Conservation (phyloP, 2,329 filamentous ascomycete species). For the Raffaelea arxii region DNA sequence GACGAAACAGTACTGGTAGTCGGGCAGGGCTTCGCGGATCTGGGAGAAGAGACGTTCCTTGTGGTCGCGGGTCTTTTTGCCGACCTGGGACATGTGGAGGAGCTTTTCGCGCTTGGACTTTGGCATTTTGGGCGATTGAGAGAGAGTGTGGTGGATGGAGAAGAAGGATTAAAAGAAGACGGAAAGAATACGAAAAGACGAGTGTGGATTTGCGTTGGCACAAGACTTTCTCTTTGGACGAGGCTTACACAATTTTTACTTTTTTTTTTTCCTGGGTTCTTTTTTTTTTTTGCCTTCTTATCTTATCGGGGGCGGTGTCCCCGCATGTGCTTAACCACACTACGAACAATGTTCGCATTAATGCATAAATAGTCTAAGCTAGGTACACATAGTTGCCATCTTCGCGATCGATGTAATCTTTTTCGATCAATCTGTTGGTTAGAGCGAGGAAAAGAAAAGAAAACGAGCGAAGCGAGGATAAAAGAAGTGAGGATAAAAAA, state of each 20-base stretch:
- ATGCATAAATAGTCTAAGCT: slow-evolving; percentile 31
- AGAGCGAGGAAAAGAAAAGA: not conserved
- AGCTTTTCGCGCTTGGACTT: slow-evolving; percentile 90
- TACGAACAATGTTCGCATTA: not conserved
- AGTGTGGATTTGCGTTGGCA: too few relatives aligned
- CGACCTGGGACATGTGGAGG: slow-evolving; percentile 81
- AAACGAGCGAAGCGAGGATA: not conserved
- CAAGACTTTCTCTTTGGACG: too few relatives aligned
- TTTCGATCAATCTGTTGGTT: slow-evolving; percentile 65
- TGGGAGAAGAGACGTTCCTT: slow-evolving; percentile 81
- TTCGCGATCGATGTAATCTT: slow-evolving; percentile 82
- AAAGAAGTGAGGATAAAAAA: slow-evolving; percentile 1
- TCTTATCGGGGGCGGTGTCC: slow-evolving; percentile 11
- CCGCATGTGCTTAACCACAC: not conserved
- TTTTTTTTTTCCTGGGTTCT: slow-evolving; percentile 7
- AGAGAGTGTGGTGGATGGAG: slow-evolving; percentile 3
- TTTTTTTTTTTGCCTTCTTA: slow-evolving; percentile 10
- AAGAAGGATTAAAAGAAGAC: too few relatives aligned
- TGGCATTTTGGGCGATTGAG: slow-evolving; percentile 55
- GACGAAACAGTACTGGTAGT: slow-evolving; percentile 87
- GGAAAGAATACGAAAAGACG: too few relatives aligned
- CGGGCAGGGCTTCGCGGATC: slow-evolving; percentile 73
- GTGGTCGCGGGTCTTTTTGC: slow-evolving; percentile 89
- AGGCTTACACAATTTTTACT: too few relatives aligned
- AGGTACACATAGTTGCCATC: slow-evolving; percentile 63